phyloP scores from a whole-genome alignment of 371 early-diverging fungal genomes.

The Syncephalastrum sp. region DNA sequence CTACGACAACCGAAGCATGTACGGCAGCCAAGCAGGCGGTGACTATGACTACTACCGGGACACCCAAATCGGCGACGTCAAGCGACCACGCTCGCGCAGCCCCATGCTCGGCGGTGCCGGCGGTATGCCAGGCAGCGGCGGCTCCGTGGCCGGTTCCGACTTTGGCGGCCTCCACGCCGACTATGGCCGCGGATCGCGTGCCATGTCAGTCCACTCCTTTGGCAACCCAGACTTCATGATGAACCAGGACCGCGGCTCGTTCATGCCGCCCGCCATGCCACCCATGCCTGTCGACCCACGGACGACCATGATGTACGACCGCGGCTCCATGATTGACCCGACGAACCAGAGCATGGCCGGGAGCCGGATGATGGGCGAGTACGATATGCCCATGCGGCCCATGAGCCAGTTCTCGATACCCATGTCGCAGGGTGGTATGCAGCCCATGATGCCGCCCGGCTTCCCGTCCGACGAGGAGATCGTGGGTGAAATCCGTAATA shows the following conservation, averaged over 20 bases:
- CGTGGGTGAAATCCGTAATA: constrained; percentile 74
- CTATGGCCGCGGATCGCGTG: constrained; percentile 22
- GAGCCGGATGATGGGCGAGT: constrained; percentile 16
- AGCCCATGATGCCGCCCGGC: constrained; percentile 42
- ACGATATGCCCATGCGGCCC: constrained; percentile 11
- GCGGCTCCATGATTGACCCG: too few species aligned
- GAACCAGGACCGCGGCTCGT: neutral
- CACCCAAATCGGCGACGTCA: constrained; percentile 28
- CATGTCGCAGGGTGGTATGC: constrained; percentile 29
- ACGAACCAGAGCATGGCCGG: constrained; percentile 8
- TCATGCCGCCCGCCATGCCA: too few species aligned
- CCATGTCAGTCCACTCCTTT: constrained; percentile 45
- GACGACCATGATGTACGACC: constrained; percentile 6
- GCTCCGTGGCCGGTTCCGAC: constrained; percentile 19
- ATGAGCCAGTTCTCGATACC: constrained; percentile 40
- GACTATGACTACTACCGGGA: constrained; percentile 53
- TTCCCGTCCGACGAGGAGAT: constrained; percentile 85
- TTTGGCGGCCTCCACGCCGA: constrained; percentile 16
- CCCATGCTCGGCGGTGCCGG: constrained; percentile 19
- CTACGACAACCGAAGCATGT: constrained; percentile 42
- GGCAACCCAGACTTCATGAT: constrained; percentile 21
- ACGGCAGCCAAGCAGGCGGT: constrained; percentile 45
- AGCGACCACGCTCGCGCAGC: constrained; percentile 29
- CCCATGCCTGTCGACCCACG: too few species aligned
- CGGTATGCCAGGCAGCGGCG: constrained; percentile 9